These are phyloP conservation scores for Lasiodiplodia sp. DNA, from an alignment of 2,329 filamentous ascomycete genomes.

Conservation along the genomic window DNA sequence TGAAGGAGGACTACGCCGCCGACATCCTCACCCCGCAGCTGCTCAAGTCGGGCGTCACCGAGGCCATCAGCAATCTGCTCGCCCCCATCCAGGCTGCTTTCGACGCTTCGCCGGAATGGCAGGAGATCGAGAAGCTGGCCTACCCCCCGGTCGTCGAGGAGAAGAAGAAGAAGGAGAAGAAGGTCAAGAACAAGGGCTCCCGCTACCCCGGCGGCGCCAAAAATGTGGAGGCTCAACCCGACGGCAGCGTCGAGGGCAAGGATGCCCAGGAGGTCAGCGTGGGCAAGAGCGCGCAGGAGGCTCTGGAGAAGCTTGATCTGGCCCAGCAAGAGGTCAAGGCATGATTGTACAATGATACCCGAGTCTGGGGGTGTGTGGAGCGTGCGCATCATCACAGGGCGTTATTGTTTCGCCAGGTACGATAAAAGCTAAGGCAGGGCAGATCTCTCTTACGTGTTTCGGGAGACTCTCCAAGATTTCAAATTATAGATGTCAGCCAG, in stretches of 20 bases:
- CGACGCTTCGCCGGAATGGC: slow-evolving; percentile 77
- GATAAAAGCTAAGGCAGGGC: slow-evolving; percentile 5
- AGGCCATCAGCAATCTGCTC: slow-evolving; percentile 75
- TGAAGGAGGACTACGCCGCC: slow-evolving; percentile 80
- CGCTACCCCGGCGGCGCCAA: slow-evolving; percentile 62
- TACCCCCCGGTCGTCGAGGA: slow-evolving; percentile 74
- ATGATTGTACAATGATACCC: slow-evolving; percentile 25
- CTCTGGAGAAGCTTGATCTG: slow-evolving; percentile 40
- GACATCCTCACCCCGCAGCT: slow-evolving; percentile 87
- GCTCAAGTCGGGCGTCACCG: slow-evolving; percentile 82
- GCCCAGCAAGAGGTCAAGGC: slow-evolving; percentile 29
- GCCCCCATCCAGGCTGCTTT: slow-evolving; percentile 79
- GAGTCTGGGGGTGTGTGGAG: not conserved
- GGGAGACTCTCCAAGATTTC: not conserved
- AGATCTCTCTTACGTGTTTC: slow-evolving; percentile 6
- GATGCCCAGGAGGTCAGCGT: slow-evolving; percentile 52
- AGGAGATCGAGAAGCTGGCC: slow-evolving; percentile 76
- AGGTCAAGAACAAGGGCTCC: slow-evolving; percentile 70
- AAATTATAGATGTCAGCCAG: slow-evolving; percentile 3
- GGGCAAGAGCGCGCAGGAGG: slow-evolving; percentile 46
- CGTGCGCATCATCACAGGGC: slow-evolving; percentile 7
- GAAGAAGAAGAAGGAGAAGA: slow-evolving; percentile 74
- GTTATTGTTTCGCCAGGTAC: slow-evolving; percentile 5
- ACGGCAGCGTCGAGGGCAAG: slow-evolving; percentile 54
- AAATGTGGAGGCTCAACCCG: slow-evolving; percentile 52